These are phyloP conservation scores for Hordeum marinum DNA, from an alignment of 176 grass and related monocot species.

Conservation along the genomic window DNA sequence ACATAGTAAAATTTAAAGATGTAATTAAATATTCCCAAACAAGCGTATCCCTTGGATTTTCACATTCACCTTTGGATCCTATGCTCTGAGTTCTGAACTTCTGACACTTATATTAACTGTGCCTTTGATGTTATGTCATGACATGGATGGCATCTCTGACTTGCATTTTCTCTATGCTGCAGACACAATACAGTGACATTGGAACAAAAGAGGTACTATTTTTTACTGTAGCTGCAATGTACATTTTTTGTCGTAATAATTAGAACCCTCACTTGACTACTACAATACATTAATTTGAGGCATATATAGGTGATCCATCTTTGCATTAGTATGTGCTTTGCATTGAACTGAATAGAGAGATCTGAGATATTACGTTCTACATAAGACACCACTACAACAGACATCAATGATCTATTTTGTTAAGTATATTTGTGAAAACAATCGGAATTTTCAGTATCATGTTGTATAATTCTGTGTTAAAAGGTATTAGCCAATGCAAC, in stretches of 20 bases:
- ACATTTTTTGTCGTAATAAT: constrained; percentile 7
- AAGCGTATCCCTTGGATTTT: not conserved
- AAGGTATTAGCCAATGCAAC: not conserved
- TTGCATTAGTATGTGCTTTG: not conserved
- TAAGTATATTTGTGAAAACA: not conserved
- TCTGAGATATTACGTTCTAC: not conserved
- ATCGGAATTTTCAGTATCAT: not conserved
- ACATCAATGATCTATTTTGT: not conserved
- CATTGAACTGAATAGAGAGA: not conserved
- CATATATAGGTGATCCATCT: not conserved
- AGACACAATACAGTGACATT: constrained; percentile 59
- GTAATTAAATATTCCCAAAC: not conserved
- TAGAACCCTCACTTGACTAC: not conserved
- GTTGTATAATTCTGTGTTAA: not conserved
- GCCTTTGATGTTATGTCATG: not conserved
- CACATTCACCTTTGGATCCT: not conserved
- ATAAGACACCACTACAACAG: not conserved
- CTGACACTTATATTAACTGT: not conserved
- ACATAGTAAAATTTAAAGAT: not conserved
- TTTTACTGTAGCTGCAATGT: not conserved
- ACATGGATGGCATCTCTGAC: constrained; percentile 25
- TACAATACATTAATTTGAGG: not conserved
- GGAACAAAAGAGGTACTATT: constrained; percentile 68
- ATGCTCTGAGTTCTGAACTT: not conserved
- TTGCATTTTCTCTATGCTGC: constrained; percentile 25